A percentile compares a stretch with the other conserved stretches of the same genome.
phyloP scores from a whole-genome alignment of 768 basidiomycete genomes.

The Trametes villosa region DNA sequence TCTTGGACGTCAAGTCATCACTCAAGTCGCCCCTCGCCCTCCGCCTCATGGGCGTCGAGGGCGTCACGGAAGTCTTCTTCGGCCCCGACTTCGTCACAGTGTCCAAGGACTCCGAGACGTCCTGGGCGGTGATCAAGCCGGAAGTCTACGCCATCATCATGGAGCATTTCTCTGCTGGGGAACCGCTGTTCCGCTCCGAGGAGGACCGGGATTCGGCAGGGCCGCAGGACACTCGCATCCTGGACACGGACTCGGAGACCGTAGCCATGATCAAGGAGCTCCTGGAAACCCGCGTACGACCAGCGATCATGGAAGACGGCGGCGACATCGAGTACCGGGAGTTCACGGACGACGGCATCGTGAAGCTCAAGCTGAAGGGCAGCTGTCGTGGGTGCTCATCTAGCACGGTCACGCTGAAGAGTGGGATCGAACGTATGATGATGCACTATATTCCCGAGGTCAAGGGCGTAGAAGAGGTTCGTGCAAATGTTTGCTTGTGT shows the following conservation, averaged over 20 bases:
- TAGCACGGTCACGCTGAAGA: slow-evolving; percentile 93
- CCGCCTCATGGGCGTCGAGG: slow-evolving; percentile 92
- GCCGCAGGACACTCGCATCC: slow-evolving; percentile 90
- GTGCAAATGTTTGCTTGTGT: slow-evolving; percentile 19
- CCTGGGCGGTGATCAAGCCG: slow-evolving; percentile 93
- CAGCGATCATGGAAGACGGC: slow-evolving; percentile 98
- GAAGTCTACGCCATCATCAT: slow-evolving; percentile 96
- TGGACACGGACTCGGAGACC: slow-evolving; percentile 94
- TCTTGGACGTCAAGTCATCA: slow-evolving; percentile 86
- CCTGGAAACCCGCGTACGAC: slow-evolving; percentile 91
- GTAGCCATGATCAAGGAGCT: slow-evolving; percentile 99
- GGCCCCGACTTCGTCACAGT: slow-evolving; percentile 99
- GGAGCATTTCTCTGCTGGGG: slow-evolving; percentile 96
- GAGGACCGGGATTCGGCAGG: slow-evolving; percentile 82
- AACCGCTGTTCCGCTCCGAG: slow-evolving; percentile 82
- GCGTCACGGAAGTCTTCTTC: slow-evolving; percentile 88
- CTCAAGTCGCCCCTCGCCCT: slow-evolving; percentile 94
- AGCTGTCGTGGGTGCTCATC: slow-evolving; percentile 96
- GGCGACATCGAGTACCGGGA: slow-evolving; percentile 97
- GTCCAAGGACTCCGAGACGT: slow-evolving; percentile 82
- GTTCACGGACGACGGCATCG: slow-evolving; percentile 82
- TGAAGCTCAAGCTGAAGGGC: slow-evolving; percentile 92
- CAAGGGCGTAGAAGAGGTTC: slow-evolving; percentile 86
- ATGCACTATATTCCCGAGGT: slow-evolving; percentile 99
- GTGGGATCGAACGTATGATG: slow-evolving; percentile 97